These are phyloP conservation scores for Didymella keratinophila DNA, from an alignment of 2,329 filamentous ascomycete genomes.

Conservation along the genomic window DNA sequence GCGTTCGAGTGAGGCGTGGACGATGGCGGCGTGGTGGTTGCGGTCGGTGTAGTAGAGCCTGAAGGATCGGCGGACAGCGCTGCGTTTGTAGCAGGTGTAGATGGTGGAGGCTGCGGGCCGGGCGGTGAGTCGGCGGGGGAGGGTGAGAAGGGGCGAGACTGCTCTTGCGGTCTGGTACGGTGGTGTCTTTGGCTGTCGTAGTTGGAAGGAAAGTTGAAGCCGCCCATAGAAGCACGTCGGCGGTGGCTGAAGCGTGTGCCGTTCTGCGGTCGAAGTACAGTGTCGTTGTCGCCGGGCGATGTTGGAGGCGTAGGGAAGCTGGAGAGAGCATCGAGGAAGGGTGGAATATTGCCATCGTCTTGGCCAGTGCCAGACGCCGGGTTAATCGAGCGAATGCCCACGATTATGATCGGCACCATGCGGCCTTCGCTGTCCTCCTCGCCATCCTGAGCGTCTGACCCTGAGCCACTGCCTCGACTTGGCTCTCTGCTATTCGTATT, in stretches of 20 bases:
- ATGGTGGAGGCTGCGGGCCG: conserved; percentile 68
- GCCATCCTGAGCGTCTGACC: conserved; percentile 30
- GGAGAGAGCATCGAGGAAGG: conserved; percentile 61
- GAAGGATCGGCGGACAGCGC: conserved; percentile 64
- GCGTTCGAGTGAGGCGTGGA: conserved; percentile 47
- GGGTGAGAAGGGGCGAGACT: conserved; percentile 51
- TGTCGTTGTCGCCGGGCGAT: conserved; percentile 59
- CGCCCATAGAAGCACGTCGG: conserved; percentile 63
- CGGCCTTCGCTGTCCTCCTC: conserved; percentile 59
- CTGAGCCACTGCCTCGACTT: conserved; percentile 36
- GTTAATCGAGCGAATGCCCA: conserved; percentile 72
- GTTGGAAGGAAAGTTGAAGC: conserved; percentile 59
- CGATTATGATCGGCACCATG: conserved; percentile 73
- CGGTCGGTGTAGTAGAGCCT: conserved; percentile 55
- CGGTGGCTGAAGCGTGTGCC: conserved; percentile 63
- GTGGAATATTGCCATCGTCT: conserved; percentile 54
- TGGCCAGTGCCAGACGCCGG: conserved; percentile 57
- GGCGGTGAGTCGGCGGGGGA: conserved; percentile 63
- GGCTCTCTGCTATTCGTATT: conserved; percentile 31
- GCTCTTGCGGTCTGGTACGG: conserved; percentile 51
- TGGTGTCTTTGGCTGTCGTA: conserved; percentile 64
- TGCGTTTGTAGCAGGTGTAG: conserved; percentile 66
- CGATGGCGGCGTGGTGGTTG: conserved; percentile 42
- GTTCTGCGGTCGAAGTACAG: conserved; percentile 62
- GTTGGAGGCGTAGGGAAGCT: conserved; percentile 56